Evolutionary conservation across 768 basidiomycete genomes (phyloP).

Genomic region (Macrolepiota fuliginosa): DNA sequence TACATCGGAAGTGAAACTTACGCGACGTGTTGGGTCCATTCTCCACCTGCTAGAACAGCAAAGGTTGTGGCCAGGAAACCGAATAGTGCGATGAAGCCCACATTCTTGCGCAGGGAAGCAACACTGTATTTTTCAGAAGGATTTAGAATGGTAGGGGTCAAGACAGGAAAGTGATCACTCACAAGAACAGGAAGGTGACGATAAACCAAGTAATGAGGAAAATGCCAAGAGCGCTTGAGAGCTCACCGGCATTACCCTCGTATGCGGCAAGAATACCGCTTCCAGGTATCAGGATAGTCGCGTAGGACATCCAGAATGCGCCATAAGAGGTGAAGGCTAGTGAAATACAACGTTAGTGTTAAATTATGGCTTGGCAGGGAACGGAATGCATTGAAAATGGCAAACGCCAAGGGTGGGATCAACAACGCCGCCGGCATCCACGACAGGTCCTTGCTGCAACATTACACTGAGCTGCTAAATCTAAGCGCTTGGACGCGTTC

Average conservation of each 20-base stretch:
- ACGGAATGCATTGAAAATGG: not conserved
- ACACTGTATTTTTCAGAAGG: constrained; percentile 24
- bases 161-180: constrained; percentile 19
- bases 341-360: not conserved
- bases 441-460: not conserved
- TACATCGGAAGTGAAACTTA: constrained; percentile 19
- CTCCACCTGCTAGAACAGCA: constrained; percentile 37
- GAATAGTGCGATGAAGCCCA: constrained; percentile 39
- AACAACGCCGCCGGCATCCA: not conserved
- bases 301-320: constrained; percentile 88
- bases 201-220: constrained; percentile 75
- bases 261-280: constrained; percentile 63
- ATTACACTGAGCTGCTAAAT: not conserved
- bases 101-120: constrained; percentile 34
- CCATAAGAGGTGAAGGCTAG: constrained; percentile 82
- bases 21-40: constrained; percentile 27
- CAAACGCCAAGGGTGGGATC: not conserved
- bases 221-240: constrained; percentile 62
- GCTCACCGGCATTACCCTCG: constrained; percentile 27
- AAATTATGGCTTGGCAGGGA: not conserved
- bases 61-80: constrained; percentile 38
- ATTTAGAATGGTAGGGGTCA: not conserved
- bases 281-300: constrained; percentile 66
- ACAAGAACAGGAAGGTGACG: constrained; percentile 70
- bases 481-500: not conserved